These are phyloP conservation scores for Tuber magnatum DNA, from an alignment of 495 filamentous ascomycete species.

Conservation along the genomic window DNA sequence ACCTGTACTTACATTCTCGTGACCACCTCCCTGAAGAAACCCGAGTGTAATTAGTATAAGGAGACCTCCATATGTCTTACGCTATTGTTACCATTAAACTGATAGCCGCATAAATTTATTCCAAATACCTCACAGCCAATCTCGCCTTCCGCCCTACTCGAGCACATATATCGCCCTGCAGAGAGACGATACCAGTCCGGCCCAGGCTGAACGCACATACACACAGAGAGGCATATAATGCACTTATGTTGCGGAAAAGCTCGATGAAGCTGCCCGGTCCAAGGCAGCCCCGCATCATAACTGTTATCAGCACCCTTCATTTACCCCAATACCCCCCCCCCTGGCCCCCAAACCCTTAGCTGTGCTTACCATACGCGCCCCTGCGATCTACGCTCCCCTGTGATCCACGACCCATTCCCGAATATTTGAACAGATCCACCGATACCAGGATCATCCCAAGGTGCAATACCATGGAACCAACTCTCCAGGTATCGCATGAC, in stretches of 20 bases:
- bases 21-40: not conserved
- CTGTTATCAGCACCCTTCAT: not conserved
- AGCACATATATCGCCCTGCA: not conserved
- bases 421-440: not conserved
- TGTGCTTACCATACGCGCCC: not conserved
- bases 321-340: not conserved
- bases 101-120: not conserved
- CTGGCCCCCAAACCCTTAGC: not conserved
- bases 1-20: not conserved
- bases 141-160: not conserved
- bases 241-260: not conserved
- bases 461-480: not conserved
- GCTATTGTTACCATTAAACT: not conserved
- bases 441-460: not conserved
- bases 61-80: not conserved
- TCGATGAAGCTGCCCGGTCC: not conserved
- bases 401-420: conserved; percentile 1
- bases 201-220: not conserved
- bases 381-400: too few species aligned
- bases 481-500: not conserved
- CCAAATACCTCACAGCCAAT: not conserved
- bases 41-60: not conserved
- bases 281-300: not conserved
- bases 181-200: not conserved
- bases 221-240: not conserved